A percentile compares a stretch with the other conserved stretches of the same genome.
Evolutionary conservation across 108 stramenopile genomes (phyloP).

Genomic region (Nitzschia putrida): DNA sequence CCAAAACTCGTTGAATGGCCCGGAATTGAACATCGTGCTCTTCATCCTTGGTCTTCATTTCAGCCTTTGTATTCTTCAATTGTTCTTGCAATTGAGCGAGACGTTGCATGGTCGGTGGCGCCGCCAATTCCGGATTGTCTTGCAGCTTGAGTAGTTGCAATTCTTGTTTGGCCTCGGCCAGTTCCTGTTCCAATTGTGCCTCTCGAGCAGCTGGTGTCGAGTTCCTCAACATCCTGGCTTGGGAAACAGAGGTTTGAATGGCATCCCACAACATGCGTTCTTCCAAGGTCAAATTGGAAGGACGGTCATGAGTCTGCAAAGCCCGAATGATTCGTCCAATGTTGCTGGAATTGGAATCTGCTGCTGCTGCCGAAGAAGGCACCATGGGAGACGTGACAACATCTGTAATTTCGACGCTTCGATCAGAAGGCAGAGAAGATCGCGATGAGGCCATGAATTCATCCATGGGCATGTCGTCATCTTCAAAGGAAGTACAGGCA

Average conservation of each 20-base stretch:
- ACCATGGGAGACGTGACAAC: neutral
- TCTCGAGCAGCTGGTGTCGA: constrained; percentile 3
- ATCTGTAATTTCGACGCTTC: constrained; percentile 4
- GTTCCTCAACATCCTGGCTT: neutral
- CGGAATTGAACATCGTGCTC: constrained; percentile 46
- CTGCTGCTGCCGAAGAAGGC: neutral
- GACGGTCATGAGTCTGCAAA: constrained; percentile 15
- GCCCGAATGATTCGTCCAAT: constrained; percentile 20
- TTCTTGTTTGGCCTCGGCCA: constrained; percentile 12
- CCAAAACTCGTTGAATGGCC: constrained; percentile 60
- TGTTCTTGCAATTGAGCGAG: constrained; percentile 28
- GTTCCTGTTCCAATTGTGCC: constrained; percentile 23
- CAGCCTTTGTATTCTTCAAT: constrained; percentile 5
- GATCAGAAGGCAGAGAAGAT: neutral
- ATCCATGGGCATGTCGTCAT: constrained; percentile 48
- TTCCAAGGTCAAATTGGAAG: constrained; percentile 31
- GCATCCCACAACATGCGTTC: constrained; percentile 47
- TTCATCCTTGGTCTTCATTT: constrained; percentile 16
- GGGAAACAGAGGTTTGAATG: constrained; percentile 25
- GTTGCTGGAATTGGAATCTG: neutral
- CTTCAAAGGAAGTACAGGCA: constrained; percentile 16
- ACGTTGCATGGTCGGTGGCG: neutral
- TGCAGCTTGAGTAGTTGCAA: neutral
- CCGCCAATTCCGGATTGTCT: neutral
- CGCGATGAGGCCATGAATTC: constrained; percentile 20